phyloP scores from a whole-genome alignment of 208 protist genomes.

The Acanthamoeba triangularis region DNA sequence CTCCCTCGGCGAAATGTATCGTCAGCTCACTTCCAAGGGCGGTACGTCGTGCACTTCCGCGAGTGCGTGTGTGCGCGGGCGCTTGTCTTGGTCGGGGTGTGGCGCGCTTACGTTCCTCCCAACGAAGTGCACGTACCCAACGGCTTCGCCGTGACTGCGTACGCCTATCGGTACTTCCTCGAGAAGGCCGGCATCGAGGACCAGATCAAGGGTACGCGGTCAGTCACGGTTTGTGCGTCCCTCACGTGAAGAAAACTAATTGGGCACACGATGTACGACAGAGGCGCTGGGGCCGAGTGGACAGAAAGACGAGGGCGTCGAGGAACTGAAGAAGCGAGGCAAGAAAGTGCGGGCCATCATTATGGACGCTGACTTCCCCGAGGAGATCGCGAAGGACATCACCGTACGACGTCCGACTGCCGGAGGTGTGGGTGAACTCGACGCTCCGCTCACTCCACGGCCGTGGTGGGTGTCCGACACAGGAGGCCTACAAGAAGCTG shows the following conservation, averaged over 20 bases:
- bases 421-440: neutral
- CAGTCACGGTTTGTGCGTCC: no score
- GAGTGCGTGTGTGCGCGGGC: no score
- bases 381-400: conserved; percentile 21
- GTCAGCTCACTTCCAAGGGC: conserved; percentile 47
- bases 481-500: conserved; percentile 67
- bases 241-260: no score
- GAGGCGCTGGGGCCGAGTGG: conserved; percentile 30
- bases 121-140: conserved; percentile 71
- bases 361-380: conserved; percentile 38
- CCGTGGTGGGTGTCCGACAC: neutral
- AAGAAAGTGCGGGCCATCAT: conserved; percentile 3
- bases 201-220: neutral
- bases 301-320: conserved; percentile 21
- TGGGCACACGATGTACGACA: no score
- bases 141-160: conserved; percentile 78
- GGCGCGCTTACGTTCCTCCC: no score
- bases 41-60: neutral
- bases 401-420: neutral
- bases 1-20: conserved; percentile 78
- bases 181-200: conserved; percentile 21
- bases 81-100: neutral
- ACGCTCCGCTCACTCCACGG: neutral
- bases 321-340: conserved; percentile 42
- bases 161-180: conserved; percentile 72